These are phyloP conservation scores for Populus tremula DNA, from an alignment of 345 rosid genomes.

Conservation along the genomic window DNA sequence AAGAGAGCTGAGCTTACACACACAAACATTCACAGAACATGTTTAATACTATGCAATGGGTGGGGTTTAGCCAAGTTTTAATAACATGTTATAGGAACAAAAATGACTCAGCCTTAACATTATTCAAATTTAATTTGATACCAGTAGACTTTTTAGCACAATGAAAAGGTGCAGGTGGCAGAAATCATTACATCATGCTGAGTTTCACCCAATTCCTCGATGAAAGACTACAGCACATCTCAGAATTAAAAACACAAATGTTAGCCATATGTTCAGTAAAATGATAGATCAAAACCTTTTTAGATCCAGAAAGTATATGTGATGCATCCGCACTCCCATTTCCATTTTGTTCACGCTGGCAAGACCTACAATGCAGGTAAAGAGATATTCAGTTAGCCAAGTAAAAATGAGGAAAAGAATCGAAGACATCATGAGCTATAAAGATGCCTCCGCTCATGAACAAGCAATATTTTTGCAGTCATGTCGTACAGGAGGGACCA, in stretches of 20 bases:
- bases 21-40: neutral
- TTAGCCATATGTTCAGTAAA: neutral
- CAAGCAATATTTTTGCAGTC: neutral
- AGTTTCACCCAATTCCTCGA: neutral
- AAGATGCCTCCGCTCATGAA: slow-evolving; percentile 1
- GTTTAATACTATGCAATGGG: neutral
- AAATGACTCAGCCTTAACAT: neutral
- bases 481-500: neutral
- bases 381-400: slow-evolving; percentile 12
- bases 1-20: neutral
- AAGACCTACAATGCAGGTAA: slow-evolving; percentile 38
- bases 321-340: slow-evolving; percentile 39
- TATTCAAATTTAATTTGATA: neutral
- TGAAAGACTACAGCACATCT: neutral
- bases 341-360: slow-evolving; percentile 38
- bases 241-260: neutral
- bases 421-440: neutral
- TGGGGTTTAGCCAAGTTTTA: neutral
- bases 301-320: slow-evolving; percentile 34
- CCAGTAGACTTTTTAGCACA: neutral
- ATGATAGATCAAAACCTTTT: slow-evolving; percentile 53
- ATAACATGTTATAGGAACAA: neutral
- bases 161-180: neutral
- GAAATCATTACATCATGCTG: neutral
- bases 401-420: slow-evolving; percentile 1